Percentiles rank a stretch among this genome's conserved stretches.
Conservation (phyloP, 768 basidiomycete genomes). For the Lactifluus hygrophoroides region DNA sequence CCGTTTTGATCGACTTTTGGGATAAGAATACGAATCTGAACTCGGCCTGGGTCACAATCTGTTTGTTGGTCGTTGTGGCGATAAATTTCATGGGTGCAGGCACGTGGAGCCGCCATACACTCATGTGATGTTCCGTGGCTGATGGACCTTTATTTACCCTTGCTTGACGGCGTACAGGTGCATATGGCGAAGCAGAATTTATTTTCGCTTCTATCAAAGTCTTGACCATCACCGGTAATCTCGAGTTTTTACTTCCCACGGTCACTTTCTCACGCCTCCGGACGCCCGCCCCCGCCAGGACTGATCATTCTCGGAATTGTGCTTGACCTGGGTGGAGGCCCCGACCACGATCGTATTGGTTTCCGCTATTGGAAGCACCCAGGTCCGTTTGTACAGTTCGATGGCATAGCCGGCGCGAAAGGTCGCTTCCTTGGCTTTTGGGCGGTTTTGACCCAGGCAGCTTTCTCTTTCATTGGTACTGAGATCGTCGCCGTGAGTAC, state of each 20-base stretch:
- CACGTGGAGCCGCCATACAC: not conserved
- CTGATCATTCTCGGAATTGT: conserved; percentile 53
- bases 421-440: conserved; percentile 73
- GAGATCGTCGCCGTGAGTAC: conserved; percentile 80
- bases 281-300: conserved; percentile 22
- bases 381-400: conserved; percentile 76
- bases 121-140: not conserved
- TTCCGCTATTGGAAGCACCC: conserved; percentile 84
- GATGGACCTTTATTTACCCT: too few relatives aligned
- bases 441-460: conserved; percentile 74
- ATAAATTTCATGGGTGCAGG: conserved; percentile 16
- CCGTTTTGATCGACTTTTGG: conserved; percentile 75
- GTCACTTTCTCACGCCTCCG: not conserved
- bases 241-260: conserved; percentile 37
- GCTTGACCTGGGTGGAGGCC: conserved; percentile 84
- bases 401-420: conserved; percentile 51
- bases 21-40: conserved; percentile 43
- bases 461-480: conserved; percentile 89
- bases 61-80: conserved; percentile 57
- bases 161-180: conserved; percentile 38
- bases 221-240: conserved; percentile 58
- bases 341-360: conserved; percentile 60
- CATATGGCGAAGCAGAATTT: conserved; percentile 82
- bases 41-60: conserved; percentile 75
- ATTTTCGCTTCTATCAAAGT: conserved; percentile 89